phyloP scores from a whole-genome alignment of 2,329 filamentous ascomycete genomes.

The Colletotrichum eleusines region DNA sequence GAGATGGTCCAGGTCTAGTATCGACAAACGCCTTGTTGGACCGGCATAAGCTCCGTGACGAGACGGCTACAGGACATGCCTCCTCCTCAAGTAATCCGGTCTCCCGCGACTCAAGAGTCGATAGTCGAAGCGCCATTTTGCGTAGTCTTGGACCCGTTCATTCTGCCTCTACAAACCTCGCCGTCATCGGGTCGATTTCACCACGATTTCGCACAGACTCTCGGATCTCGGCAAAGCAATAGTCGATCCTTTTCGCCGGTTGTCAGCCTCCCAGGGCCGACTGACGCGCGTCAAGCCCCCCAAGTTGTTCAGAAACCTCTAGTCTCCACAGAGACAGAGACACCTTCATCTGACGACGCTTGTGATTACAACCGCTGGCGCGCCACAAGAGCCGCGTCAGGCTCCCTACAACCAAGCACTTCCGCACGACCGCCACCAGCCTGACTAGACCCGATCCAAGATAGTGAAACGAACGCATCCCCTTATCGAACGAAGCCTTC shows the following conservation, averaged over 20 bases:
- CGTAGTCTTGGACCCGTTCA: not conserved
- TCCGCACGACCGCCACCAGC: conserved; percentile 24
- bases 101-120: not conserved
- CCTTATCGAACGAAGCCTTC: conserved; percentile 40
- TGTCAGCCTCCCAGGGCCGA: not conserved
- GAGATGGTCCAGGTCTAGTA: not conserved
- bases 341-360: not conserved
- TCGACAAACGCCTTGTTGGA: too few species aligned
- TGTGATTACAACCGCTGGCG: too few species aligned
- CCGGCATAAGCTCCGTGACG: not conserved
- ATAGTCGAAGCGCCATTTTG: not conserved
- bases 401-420: conserved; percentile 2
- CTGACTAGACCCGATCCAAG: conserved; percentile 15
- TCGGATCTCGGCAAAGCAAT: not conserved
- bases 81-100: not conserved
- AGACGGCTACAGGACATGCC: not conserved
- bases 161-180: not conserved
- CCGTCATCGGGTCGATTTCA: not conserved
- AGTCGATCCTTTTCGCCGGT: not conserved
- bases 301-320: not conserved
- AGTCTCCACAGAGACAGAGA: not conserved
- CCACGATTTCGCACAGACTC: not conserved
- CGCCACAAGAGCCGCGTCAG: conserved; percentile 22
- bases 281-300: conserved; percentile 13
- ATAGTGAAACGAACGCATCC: conserved; percentile 37